Evolutionary conservation across 148 eudicot genomes (phyloP), one percentile per base, ranked within the genome.

Genomic region (Silene conica): DNA sequence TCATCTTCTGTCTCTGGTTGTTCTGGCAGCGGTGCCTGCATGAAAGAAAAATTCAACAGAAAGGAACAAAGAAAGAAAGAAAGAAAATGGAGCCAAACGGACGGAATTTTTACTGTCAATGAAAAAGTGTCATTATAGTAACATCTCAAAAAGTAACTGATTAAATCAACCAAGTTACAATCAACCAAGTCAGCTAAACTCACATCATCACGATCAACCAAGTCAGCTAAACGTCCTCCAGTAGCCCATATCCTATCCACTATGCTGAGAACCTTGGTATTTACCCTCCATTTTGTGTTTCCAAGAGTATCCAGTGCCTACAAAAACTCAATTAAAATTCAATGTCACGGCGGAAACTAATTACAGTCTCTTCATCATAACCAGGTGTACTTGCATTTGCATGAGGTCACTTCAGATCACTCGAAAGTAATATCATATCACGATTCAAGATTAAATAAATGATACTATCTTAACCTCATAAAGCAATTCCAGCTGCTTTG

Each of bases 221-320:
- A 80, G 79, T 81, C 89, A 76, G 84, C 98, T 76, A 95, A 85
- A 45, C 85, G 75, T 71, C 97, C 98, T 77, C 98, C 98, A 78
- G 82, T 83, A 38, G 85, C 82, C 98, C 98, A 95, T 68, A 95
- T 87, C 73, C 85, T 86, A 74, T 92, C 97, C 80, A 95, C 82
- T 59, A 90, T 67, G 56, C 68, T 50, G 71, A 95, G 92, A 63
- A 95, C 90, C 79, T 86, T 92, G 41, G 83, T 92, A 82, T 95
- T 92, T 67, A 95, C 84, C 86, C 96, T 88, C 98, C 98, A 95
- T 85, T 79, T 95, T 31, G 90, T 92, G 74, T 75, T 83, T 69
- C 98, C 98, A 66, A 95, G 98, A 21, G 91, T 95, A 83, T 95
- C 89, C 82, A 95, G 76, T 72, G 98, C 97, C 98, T 94, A 78